Conservation (phyloP, 2,329 filamentous ascomycete genomes). For the Dactylellina drechsleri region DNA sequence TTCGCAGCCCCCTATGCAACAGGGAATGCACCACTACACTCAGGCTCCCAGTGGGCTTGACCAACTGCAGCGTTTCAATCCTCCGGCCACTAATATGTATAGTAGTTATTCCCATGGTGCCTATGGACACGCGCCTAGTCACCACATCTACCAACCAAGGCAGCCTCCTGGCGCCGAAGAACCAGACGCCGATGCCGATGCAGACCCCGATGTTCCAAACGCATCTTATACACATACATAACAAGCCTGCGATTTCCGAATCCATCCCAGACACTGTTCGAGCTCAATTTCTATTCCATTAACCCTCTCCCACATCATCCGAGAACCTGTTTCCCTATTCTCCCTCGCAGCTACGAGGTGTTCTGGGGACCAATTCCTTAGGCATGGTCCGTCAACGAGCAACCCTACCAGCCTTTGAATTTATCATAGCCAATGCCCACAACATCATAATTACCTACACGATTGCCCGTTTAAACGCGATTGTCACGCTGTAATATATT, state of each 20-base stretch:
- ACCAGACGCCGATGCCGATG: constrained; percentile 58
- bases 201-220: constrained; percentile 58
- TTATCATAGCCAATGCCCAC: no score
- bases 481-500: constrained; percentile 50
- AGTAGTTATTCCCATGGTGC: constrained; percentile 42
- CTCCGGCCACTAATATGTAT: constrained; percentile 43
- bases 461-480: neutral
- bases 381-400: no score
- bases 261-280: no score
- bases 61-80: constrained; percentile 48
- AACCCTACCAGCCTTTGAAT: no score
- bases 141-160: constrained; percentile 49
- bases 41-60: constrained; percentile 65
- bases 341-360: neutral
- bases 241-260: neutral
- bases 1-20: constrained; percentile 67
- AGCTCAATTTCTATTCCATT: neutral
- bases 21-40: constrained; percentile 73
- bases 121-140: constrained; percentile 42
- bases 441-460: no score
- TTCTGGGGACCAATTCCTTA: neutral
- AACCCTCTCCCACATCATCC: neutral
- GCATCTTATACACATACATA: constrained; percentile 57
- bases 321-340: neutral
- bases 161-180: constrained; percentile 57